Base-by-base conservation (phyloP, 2,329 filamentous ascomycete species). In the Botryosphaeria dothidea region DNA sequence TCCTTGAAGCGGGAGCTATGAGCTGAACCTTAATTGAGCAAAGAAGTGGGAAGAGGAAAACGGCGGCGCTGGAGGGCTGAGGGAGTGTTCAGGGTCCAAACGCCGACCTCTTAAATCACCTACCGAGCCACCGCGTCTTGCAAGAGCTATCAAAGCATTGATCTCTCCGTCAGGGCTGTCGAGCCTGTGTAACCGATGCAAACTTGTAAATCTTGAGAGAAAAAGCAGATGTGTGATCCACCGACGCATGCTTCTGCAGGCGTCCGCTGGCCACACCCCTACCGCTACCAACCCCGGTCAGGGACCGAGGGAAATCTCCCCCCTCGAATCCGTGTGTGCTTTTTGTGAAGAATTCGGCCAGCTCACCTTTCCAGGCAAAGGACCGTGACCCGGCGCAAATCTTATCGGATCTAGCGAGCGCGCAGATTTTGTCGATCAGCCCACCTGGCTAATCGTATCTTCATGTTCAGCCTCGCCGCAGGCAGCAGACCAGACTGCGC, bases 331-430 rank as follows among this genome's bases (percentile, higher is more conserved):
- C 25, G 41, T 15, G 17, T n/a, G 23, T 60, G 48, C 48, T 45
- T 64, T 57, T 51, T 54, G 52, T 57, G 62, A 64, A 64, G 62
- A 64, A 58, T 58, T 64, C 62, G 62, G 51, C 51, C 21, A 29
- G 21, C 45, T 64, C 48, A 48, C 60, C 60, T 21, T 29, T 45
- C 48, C 41, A 25, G 52, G 41, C 62, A 41, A 31, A 21, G 27
- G n/a, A 43, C 51, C 62, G 21, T 49, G 51, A 2, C 17, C 52
- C 51, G 23, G 43, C 36, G 31, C 36, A 25, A 64, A 64, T 56
- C 48, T 56, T 38, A 58, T 64, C 62, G 41, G 52, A 64, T 64
- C 62, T 38, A 52, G 62, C 31, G 29, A 51, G 52, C 7, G 31
- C 52, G 62, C 45, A 57, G 62, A 64, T 64, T 52, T 21, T 31